A percentile compares a stretch with the other conserved stretches of the same genome.
Evolutionary conservation across 2,329 filamentous ascomycete species (phyloP).

Genomic region (Alternaria ethzedia): DNA sequence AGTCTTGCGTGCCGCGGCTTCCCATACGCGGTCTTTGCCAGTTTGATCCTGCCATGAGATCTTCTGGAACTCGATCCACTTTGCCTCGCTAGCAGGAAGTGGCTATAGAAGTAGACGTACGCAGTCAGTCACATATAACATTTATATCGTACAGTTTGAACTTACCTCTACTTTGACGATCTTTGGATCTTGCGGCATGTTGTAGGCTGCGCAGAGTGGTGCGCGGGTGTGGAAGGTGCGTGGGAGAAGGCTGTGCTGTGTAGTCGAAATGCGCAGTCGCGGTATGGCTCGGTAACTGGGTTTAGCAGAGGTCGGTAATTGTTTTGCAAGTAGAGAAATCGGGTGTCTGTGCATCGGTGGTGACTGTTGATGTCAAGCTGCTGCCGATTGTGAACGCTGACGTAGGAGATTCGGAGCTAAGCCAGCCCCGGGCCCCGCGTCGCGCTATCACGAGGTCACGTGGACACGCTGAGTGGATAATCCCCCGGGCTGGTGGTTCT

Average conservation of each 20-base stretch:
- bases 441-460: slow-evolving; percentile 18
- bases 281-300: background rate
- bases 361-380: background rate
- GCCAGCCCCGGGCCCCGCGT: slow-evolving; percentile 11
- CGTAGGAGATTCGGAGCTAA: slow-evolving; percentile 16
- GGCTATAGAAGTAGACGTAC: slow-evolving; percentile 19
- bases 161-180: slow-evolving; percentile 47
- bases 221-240: slow-evolving; percentile 22
- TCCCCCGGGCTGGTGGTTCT: too few species aligned
- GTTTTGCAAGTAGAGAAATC: background rate
- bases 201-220: slow-evolving; percentile 31
- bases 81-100: slow-evolving; percentile 59
- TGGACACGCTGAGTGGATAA: too few species aligned
- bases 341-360: background rate
- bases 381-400: slow-evolving; percentile 6
- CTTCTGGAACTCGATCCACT: slow-evolving; percentile 64
- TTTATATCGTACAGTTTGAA: background rate
- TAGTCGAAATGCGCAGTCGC: background rate
- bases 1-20: slow-evolving; percentile 59
- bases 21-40: slow-evolving; percentile 57
- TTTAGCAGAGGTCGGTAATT: background rate
- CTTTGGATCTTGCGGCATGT: slow-evolving; percentile 42
- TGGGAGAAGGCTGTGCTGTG: background rate
- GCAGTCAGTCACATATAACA: background rate
- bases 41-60: slow-evolving; percentile 59